Base-by-base conservation (phyloP, 768 basidiomycete species). In the Russula lepida region DNA sequence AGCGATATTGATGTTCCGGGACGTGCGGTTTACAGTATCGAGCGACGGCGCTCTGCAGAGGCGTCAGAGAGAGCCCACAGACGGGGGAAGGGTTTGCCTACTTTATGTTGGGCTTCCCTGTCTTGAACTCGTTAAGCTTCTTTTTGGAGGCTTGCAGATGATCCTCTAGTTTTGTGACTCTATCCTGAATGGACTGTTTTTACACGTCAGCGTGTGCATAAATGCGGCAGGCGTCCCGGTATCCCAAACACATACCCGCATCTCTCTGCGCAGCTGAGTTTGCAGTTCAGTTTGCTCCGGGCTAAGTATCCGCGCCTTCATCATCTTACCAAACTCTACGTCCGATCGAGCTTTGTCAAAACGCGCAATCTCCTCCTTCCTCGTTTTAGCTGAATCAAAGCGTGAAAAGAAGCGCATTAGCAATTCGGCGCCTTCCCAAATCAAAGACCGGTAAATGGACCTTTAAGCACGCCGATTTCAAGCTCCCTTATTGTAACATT, bases 281-380 rank as follows among this genome's bases (percentile, higher is more conserved):
- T 95, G 94, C 1, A 83, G 86, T 69, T 95, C 92, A 15, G 85
- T 77, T 68, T 93, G 87, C 68, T 98, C 92, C 0, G 95, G 92
- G 13, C 88, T 88, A 21, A 68, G 65, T 62, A 75, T 72, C 32
- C 70, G 73, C 13, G 73, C 69, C 65, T 78, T 80, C 27, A 75
- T 72, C 69, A 72, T 79, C 27, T 75, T 78, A 11, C 71, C 75
- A 70, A 95, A 91, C 57, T 88, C 87, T 3, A 83, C 79, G 69
- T 98, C 93, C 32, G 78, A 79, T 62, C 84, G 83, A 1, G 92
- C 93, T 66, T 82, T 84, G 57, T 85, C 78, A 71, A 92, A 94
- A 5, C 91, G 83, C 19, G 78, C 76, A 27, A 92, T 87, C 68
- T 97, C 93, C 69, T 94, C 92, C 66, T 81, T 81, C 65, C 89